Evolutionary conservation across 768 basidiomycete species (phyloP).

Genomic region (Tylopilus sp.): DNA sequence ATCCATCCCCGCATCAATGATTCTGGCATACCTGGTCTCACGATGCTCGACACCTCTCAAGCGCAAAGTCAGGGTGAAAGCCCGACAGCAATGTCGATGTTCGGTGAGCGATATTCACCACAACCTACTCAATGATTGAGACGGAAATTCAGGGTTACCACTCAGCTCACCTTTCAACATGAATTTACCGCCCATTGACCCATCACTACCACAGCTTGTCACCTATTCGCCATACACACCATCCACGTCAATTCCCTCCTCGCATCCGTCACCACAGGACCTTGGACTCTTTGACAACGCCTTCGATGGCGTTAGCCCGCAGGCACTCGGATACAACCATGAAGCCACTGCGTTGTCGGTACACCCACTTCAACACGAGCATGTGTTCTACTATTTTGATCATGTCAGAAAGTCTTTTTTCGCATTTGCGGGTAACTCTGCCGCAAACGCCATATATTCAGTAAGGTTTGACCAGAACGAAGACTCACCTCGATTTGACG

Average conservation of each 20-base stretch:
- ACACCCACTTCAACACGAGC: constrained; percentile 50
- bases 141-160: constrained; percentile 18
- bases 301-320: constrained; percentile 35
- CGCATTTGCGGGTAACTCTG: constrained; percentile 57
- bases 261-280: constrained; percentile 34
- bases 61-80: constrained; percentile 19
- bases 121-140: constrained; percentile 10
- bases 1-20: constrained; percentile 23
- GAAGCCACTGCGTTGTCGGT: constrained; percentile 27
- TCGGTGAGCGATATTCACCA: constrained; percentile 19
- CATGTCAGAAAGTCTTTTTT: constrained; percentile 66
- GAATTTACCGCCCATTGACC: constrained; percentile 27
- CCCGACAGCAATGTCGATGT: constrained; percentile 27
- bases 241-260: constrained; percentile 31
- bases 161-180: constrained; percentile 32
- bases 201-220: constrained; percentile 25
- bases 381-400: constrained; percentile 73
- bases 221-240: constrained; percentile 35
- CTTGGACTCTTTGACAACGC: constrained; percentile 30
- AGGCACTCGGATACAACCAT: constrained; percentile 26
- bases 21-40: constrained; percentile 17
- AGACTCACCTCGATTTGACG: constrained; percentile 16
- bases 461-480: constrained; percentile 40
- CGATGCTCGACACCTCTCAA: constrained; percentile 20
- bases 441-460: constrained; percentile 62